A percentile compares a stretch with the other conserved stretches of the same genome.
Conservation (phyloP, 768 basidiomycete species). For the Dentipellis fragilis region DNA sequence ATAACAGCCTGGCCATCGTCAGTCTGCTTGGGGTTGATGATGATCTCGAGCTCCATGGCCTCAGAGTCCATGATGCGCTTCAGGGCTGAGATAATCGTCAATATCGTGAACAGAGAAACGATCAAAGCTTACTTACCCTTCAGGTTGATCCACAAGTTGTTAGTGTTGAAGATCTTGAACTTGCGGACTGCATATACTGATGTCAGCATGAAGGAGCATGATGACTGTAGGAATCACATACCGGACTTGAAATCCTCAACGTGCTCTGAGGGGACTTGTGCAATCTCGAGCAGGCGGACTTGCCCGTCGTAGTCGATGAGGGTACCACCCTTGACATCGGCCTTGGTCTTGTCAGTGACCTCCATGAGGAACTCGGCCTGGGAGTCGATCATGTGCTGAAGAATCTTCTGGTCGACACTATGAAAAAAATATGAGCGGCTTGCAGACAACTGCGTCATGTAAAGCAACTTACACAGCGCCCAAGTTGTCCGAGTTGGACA, state of each 20-base stretch:
- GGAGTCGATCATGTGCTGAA: conserved; percentile 78
- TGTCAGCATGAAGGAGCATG: conserved; percentile 2
- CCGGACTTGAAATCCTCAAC: conserved; percentile 89
- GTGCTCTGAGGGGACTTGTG: conserved; percentile 89
- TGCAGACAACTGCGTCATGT: not conserved
- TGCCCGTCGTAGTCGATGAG: conserved; percentile 87
- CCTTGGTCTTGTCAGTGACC: conserved; percentile 96
- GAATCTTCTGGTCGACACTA: conserved; percentile 39
- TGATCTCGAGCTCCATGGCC: conserved; percentile 87
- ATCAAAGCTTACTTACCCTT: conserved; percentile 35
- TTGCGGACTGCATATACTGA: conserved; percentile 45
- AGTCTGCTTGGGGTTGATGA: conserved; percentile 82
- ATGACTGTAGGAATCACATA: conserved; percentile 17
- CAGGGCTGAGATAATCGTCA: conserved; percentile 23
- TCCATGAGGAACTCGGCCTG: conserved; percentile 88
- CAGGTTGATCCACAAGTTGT: conserved; percentile 74
- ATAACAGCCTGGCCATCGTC: conserved; percentile 84
- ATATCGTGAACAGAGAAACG: not conserved
- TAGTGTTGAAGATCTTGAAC: conserved; percentile 92
- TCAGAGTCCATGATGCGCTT: conserved; percentile 86
- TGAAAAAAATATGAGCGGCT: not conserved
- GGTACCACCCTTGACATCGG: conserved; percentile 73
- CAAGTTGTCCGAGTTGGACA: conserved; percentile 95
- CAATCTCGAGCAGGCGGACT: conserved; percentile 84
- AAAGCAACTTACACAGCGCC: conserved; percentile 67